Percentiles rank a stretch among this genome's conserved stretches.
These are phyloP conservation scores for Sphagnum fallax DNA, from an alignment of 228 moss, liverwort and hornwort species.

Conservation along the genomic window DNA sequence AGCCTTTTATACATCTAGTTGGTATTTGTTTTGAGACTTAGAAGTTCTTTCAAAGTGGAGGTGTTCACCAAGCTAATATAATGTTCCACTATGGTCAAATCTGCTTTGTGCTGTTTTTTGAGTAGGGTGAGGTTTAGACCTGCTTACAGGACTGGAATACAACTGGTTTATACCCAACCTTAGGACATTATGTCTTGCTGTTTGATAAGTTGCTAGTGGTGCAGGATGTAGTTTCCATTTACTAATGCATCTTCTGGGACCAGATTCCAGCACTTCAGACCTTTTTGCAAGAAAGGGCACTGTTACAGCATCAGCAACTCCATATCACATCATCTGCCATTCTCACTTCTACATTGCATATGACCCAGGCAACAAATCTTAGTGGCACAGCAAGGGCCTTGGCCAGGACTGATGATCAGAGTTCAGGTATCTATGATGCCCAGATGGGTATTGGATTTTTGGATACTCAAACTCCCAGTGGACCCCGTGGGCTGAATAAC, in stretches of 20 bases:
- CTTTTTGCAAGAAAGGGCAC: slow-evolving; percentile 62
- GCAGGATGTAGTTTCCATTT: not conserved
- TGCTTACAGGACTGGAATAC: not conserved
- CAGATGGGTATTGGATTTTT: slow-evolving; percentile 12
- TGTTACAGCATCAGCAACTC: slow-evolving; percentile 68
- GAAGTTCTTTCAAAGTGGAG: not conserved
- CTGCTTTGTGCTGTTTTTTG: not conserved
- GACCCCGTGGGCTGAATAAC: slow-evolving; percentile 9
- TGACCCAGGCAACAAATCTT: slow-evolving; percentile 46
- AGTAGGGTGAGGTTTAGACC: not conserved
- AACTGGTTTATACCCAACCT: not conserved
- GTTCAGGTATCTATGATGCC: slow-evolving; percentile 20
- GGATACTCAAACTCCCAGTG: slow-evolving; percentile 2
- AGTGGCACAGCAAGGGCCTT: slow-evolving; percentile 46
- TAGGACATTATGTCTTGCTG: not conserved
- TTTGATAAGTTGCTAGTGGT: not conserved
- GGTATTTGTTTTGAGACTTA: too few species aligned
- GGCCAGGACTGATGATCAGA: slow-evolving; percentile 22
- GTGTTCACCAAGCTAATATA: not conserved
- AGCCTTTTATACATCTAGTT: too few species aligned
- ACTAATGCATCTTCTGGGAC: too few species aligned
- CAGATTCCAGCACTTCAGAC: slow-evolving; percentile 87
- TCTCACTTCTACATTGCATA: slow-evolving; percentile 60
- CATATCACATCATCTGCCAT: slow-evolving; percentile 90
- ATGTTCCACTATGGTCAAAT: not conserved